phyloP scores from a whole-genome alignment of 2,329 filamentous ascomycete species.

The Talaromyces sp. region DNA sequence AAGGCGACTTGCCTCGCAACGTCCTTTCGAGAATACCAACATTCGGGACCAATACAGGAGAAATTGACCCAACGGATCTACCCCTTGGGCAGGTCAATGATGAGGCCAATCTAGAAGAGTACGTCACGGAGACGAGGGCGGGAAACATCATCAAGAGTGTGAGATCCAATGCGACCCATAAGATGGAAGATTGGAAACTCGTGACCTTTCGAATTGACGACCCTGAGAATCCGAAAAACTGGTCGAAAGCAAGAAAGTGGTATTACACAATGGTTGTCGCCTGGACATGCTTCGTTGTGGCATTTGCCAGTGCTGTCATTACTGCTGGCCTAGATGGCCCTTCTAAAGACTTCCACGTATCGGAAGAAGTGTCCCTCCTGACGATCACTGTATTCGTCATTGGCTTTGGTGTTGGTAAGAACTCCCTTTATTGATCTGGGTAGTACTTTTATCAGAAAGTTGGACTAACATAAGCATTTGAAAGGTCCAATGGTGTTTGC shows the following conservation, averaged over 20 bases:
- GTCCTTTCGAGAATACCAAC: slow-evolving; percentile 1
- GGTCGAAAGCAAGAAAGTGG: slow-evolving; percentile 73
- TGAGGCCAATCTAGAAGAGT: slow-evolving; percentile 60
- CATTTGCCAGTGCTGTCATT: slow-evolving; percentile 66
- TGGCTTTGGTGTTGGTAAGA: slow-evolving; percentile 68
- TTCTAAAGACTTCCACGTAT: slow-evolving; percentile 58
- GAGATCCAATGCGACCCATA: slow-evolving; percentile 50
- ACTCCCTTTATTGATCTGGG: neutral
- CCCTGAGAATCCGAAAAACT: slow-evolving; percentile 78
- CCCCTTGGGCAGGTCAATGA: slow-evolving; percentile 3
- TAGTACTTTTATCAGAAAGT: neutral
- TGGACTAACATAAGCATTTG: neutral
- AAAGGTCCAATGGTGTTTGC: slow-evolving; percentile 71
- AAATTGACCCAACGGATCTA: slow-evolving; percentile 7
- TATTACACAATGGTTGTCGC: slow-evolving; percentile 82
- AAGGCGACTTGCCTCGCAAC: neutral
- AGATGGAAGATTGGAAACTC: slow-evolving; percentile 52
- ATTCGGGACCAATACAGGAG: slow-evolving; percentile 9
- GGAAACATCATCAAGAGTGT: slow-evolving; percentile 57
- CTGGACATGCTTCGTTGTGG: slow-evolving; percentile 66
- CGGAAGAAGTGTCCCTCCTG: slow-evolving; percentile 65
- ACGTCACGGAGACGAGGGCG: slow-evolving; percentile 53
- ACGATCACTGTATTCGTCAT: slow-evolving; percentile 72
- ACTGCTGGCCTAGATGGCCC: slow-evolving; percentile 69
- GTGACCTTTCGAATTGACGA: slow-evolving; percentile 68